Evolutionary conservation across 2,329 filamentous ascomycete species (phyloP), one percentile per base, ranked within the genome.

Genomic region (Pyrenochaeta sp.): DNA sequence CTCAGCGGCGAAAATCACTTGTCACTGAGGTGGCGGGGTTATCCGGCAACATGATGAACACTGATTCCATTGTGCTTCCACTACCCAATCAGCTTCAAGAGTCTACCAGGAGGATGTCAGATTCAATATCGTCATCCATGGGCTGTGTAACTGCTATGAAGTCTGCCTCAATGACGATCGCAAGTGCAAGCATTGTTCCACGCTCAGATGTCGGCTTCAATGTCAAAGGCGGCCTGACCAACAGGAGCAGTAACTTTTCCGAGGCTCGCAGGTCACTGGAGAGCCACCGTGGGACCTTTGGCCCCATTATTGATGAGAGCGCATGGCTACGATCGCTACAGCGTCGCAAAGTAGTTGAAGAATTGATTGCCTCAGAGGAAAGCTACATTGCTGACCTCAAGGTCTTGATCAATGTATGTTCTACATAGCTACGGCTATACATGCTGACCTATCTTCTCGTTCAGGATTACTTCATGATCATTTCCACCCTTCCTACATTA

Each of bases 341-440:
- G 67, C 86, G 95, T 56, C 86, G 91, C 12, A 87, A 88, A 57
- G 87, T 96, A 33, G 77, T 98, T 31, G 90, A 95, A 69, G 95
- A 98, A 76, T 80, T 98, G 45, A 86, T 97, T 56, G 84, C 79
- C 51, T 96, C 93, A 0, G 95, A 98, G 74, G 90, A 95, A 71
- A 87, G 89, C 67, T 98, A 98, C 72, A 88, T 98, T 64, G 86
- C 88, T 14, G 94, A 97, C 67, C 77, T 98, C 52, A 91, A 91
- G 65, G 92, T 95, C 61, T 80, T 98, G 54, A 89, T 90, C 72
- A 92, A 96, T 76, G 93, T 94, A 78, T 71, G 86, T 51, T 3
- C 7, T 18, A n/a, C 29, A 5, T n/a, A 18, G 5, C 9, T 4
- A 10, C 2, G 2, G 3, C 31, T 7, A 12, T 47, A 17, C 7